Evolutionary conservation across 352 stramenopile species (phyloP).

Genomic region (Blastocystis sp.): DNA sequence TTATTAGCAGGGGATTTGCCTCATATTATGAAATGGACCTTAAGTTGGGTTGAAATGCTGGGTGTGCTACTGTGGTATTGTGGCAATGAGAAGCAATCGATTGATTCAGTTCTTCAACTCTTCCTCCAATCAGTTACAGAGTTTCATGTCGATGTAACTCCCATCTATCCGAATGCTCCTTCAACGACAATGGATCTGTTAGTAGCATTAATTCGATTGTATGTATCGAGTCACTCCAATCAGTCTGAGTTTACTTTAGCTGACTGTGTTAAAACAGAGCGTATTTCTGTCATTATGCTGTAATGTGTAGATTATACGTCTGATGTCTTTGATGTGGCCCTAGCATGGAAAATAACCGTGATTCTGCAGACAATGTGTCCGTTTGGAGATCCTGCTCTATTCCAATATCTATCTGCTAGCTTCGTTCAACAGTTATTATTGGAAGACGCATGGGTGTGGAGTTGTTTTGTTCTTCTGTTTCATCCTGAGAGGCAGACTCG

Average conservation of each 20-base stretch:
- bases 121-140: neutral
- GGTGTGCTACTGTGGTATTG: slow-evolving; percentile 6
- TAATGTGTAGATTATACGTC: slow-evolving; percentile 14
- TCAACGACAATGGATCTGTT: too few relatives aligned
- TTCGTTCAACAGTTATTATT: neutral
- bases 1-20: neutral
- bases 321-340: neutral
- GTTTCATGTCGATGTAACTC: neutral
- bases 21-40: neutral
- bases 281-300: neutral
- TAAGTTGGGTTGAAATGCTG: neutral
- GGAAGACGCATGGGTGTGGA: neutral
- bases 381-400: neutral
- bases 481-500: slow-evolving; percentile 16
- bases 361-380: neutral
- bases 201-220: slow-evolving; percentile 13
- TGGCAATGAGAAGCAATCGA: neutral
- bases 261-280: neutral
- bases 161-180: too few relatives aligned
- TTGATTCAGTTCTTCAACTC: neutral
- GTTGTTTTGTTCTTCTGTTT: slow-evolving; percentile 9
- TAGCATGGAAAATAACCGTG: neutral
- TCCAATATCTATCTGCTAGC: neutral
- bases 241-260: too few relatives aligned
- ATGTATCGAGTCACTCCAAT: neutral